Conservation (phyloP, 2,329 filamentous ascomycete species). For the Stachybotrys chartarum region DNA sequence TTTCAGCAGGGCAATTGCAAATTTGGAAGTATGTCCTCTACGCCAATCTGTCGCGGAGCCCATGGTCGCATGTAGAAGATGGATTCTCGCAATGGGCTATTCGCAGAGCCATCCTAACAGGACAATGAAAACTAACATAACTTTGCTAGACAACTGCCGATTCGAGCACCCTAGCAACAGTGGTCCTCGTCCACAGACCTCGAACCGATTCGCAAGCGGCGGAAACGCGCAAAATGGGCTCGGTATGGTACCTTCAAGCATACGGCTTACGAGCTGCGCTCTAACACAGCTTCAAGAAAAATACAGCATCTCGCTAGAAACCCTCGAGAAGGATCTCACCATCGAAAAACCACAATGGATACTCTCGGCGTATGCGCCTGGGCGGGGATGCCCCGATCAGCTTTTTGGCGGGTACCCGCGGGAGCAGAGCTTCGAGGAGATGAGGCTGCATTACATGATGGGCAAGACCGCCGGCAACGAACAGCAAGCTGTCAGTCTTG, state of each 20-base stretch:
- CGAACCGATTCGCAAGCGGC: constrained; percentile 49
- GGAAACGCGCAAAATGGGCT: constrained; percentile 14
- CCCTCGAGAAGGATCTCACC: constrained; percentile 60
- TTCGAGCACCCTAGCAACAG: constrained; percentile 45
- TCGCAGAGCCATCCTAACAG: not conserved
- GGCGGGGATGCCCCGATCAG: constrained; percentile 68
- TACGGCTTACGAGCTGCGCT: not conserved
- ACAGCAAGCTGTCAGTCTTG: constrained; percentile 38
- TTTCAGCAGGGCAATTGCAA: constrained; percentile 45
- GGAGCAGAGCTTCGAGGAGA: constrained; percentile 85
- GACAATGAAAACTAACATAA: not conserved
- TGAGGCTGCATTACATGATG: constrained; percentile 65
- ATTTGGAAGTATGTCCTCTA: constrained; percentile 37
- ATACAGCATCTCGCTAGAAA: constrained; percentile 49
- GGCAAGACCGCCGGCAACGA: constrained; percentile 54
- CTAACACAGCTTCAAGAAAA: constrained; percentile 17
- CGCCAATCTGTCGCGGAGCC: not conserved
- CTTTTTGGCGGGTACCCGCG: constrained; percentile 72
- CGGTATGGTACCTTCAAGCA: constrained; percentile 9
- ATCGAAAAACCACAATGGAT: constrained; percentile 75
- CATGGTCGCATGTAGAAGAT: too few relatives aligned
- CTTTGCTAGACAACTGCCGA: constrained; percentile 39
- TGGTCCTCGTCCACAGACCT: constrained; percentile 22
- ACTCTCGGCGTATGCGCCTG: constrained; percentile 78
- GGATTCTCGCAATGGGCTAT: not conserved